Conservation (phyloP, 768 basidiomycete genomes). For the Dendrothele bispora region DNA sequence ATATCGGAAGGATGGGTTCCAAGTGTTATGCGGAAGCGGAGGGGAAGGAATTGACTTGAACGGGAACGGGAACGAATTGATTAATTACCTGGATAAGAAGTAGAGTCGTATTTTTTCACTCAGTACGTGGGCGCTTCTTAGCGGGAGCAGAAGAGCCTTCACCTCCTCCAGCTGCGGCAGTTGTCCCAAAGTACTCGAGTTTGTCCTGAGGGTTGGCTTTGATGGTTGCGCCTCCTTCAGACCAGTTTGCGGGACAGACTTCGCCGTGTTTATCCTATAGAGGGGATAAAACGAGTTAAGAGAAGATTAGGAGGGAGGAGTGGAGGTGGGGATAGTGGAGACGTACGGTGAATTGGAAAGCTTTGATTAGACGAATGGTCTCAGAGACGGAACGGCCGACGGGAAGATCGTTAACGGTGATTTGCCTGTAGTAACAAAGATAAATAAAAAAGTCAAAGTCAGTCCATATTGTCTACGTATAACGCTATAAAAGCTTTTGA, state of each 20-base stretch:
- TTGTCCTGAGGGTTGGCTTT: slow-evolving; percentile 74
- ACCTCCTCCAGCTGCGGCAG: slow-evolving; percentile 22
- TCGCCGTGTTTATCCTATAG: slow-evolving; percentile 83
- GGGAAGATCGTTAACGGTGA: slow-evolving; percentile 89
- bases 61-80: too few relatives aligned
- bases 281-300: neutral
- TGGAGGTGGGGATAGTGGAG: too few relatives aligned
- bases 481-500: neutral
- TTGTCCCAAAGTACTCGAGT: slow-evolving; percentile 66
- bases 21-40: too few relatives aligned
- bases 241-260: slow-evolving; percentile 93
- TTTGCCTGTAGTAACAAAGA: slow-evolving; percentile 50
- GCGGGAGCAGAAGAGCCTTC: slow-evolving; percentile 10
- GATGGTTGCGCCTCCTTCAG: slow-evolving; percentile 77
- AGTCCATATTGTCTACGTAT: slow-evolving; percentile 6
- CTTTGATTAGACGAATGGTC: slow-evolving; percentile 86
- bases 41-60: too few relatives aligned
- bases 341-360: slow-evolving; percentile 87
- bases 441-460: too few relatives aligned
- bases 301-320: neutral
- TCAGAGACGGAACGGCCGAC: slow-evolving; percentile 96
- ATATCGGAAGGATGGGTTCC: too few relatives aligned
- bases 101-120: slow-evolving; percentile 6
- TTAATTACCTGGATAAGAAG: slow-evolving; percentile 9
- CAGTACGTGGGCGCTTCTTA: slow-evolving; percentile 13